Evolutionary conservation across 2,329 filamentous ascomycete genomes (phyloP).

Genomic region (Aspergillus fumigatiaffinis): DNA sequence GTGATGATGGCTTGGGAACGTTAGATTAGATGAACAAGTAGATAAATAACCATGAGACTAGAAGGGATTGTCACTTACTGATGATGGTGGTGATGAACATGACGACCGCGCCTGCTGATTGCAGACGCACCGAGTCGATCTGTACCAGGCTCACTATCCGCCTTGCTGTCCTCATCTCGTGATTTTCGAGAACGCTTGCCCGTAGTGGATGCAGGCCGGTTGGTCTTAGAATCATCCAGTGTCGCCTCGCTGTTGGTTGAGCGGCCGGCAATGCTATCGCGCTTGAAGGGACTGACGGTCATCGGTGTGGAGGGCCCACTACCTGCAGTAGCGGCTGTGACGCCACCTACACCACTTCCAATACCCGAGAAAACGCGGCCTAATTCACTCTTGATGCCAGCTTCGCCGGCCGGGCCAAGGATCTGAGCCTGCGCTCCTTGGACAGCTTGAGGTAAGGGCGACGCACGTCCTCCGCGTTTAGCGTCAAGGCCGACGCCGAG

Average conservation of each 20-base stretch:
- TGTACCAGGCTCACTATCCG: constrained; percentile 62
- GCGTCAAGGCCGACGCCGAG: constrained; percentile 70
- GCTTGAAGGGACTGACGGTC: constrained; percentile 49
- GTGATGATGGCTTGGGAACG: constrained; percentile 44
- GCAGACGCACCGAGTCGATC: constrained; percentile 58
- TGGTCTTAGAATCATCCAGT: constrained; percentile 38
- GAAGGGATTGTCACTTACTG: constrained; percentile 42
- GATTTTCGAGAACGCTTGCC: constrained; percentile 63
- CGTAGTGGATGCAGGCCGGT: constrained; percentile 45
- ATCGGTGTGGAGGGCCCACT: constrained; percentile 54
- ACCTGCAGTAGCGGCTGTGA: constrained; percentile 45
- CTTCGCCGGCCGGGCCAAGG: constrained; percentile 73
- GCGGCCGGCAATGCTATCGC: constrained; percentile 47
- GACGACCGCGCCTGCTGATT: constrained; percentile 62
- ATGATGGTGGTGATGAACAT: constrained; percentile 57
- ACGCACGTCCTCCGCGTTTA: constrained; percentile 77
- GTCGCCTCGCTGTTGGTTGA: constrained; percentile 34
- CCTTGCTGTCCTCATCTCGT: constrained; percentile 68
- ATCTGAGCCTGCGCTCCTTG: constrained; percentile 84
- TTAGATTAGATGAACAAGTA: neutral
- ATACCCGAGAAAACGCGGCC: constrained; percentile 95
- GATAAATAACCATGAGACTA: neutral
- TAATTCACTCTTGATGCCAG: constrained; percentile 90
- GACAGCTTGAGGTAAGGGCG: constrained; percentile 86
- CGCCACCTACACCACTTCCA: constrained; percentile 62